Evolutionary conservation across 2,329 filamentous ascomycete species (phyloP).

Genomic region (Penicillium decumbens): DNA sequence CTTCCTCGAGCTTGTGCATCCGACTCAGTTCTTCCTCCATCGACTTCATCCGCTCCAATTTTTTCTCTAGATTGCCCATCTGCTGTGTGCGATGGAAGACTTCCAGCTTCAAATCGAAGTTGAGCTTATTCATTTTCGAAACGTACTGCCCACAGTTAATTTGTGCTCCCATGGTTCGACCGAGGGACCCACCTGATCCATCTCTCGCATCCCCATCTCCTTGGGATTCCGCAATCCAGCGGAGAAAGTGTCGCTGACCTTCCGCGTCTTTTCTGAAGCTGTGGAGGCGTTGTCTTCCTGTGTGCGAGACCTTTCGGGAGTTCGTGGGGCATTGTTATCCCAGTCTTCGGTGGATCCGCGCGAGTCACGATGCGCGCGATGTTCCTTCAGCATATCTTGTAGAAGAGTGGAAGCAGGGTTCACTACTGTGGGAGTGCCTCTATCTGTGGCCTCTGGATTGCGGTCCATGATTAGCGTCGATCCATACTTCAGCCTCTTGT

Average conservation of each 20-base stretch:
- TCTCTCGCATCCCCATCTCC: slow-evolving; percentile 43
- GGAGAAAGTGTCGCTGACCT: slow-evolving; percentile 27
- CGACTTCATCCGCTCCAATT: slow-evolving; percentile 35
- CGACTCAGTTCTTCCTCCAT: slow-evolving; percentile 35
- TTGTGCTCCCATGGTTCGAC: neutral
- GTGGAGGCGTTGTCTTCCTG: slow-evolving; percentile 33
- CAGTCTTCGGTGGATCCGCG: slow-evolving; percentile 25
- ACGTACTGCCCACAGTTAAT: slow-evolving; percentile 36
- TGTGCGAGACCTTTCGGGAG: slow-evolving; percentile 23
- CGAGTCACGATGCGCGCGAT: slow-evolving; percentile 37
- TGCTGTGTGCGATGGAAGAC: slow-evolving; percentile 41
- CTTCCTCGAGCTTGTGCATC: slow-evolving; percentile 36
- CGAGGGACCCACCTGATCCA: slow-evolving; percentile 36
- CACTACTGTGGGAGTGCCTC: slow-evolving; percentile 30
- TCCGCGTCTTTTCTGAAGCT: slow-evolving; percentile 35
- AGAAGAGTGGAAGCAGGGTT: slow-evolving; percentile 40
- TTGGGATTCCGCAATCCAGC: slow-evolving; percentile 33
- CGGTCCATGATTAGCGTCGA: slow-evolving; percentile 1
- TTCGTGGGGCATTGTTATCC: slow-evolving; percentile 23
- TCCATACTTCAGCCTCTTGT: neutral
- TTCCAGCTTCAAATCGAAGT: slow-evolving; percentile 43
- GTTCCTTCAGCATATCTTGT: slow-evolving; percentile 41
- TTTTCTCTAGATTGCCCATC: slow-evolving; percentile 34
- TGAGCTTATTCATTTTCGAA: slow-evolving; percentile 42
- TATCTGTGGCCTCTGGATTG: slow-evolving; percentile 30